Evolutionary conservation across 495 filamentous ascomycete species (phyloP), one percentile per base, ranked within the genome.

Genomic region (Xylaria palmicola): DNA sequence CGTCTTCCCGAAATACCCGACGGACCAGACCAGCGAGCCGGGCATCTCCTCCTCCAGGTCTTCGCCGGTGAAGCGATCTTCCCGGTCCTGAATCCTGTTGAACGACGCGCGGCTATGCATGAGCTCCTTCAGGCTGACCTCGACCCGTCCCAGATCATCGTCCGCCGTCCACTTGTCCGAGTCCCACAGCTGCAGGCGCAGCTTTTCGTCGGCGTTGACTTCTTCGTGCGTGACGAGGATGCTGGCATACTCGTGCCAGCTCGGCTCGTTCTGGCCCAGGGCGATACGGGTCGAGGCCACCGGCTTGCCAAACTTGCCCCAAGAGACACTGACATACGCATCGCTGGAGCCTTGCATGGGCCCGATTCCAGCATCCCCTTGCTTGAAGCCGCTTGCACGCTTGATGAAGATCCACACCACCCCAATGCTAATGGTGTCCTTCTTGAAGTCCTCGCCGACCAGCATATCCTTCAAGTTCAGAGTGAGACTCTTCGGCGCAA

Each of bases 251-350:
- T 91, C 88, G 44, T 89, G 76, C 86, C 87, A 91, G 40, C 75
- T 76, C 0, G 88, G 88, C 43, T 89, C 71, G 70, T 87, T 81
- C 13, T 88, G 81, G n/a, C 77, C 70, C 19, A 77, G 72, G 64
- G 83, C 85, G 65, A 93, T 83, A 68, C 81, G 85, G 32, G 79
- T 90, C 41, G 83, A 85, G 56, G 68, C 79, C 45, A 86, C 72
- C 36, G 88, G 85, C 62, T 90, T 90, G 48, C 86, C 85, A 65
- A 90, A 89, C 61, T 90, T 91, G 15, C 85, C 86, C 85, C 88
- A 91, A 9, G 85, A 87, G 15, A 90, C 83, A 9, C 80, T 83
- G 26, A 90, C 84, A 65, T 90, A 91, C 1, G 83, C 74, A 69
- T 91, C 88, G 22, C 85, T 82, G 22, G 84, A 84, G 4, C 88